A percentile compares a stretch with the other conserved stretches of the same genome.
These are phyloP conservation scores for Sistotremastrum suecicum DNA, from an alignment of 768 basidiomycete genomes.

Conservation along the genomic window DNA sequence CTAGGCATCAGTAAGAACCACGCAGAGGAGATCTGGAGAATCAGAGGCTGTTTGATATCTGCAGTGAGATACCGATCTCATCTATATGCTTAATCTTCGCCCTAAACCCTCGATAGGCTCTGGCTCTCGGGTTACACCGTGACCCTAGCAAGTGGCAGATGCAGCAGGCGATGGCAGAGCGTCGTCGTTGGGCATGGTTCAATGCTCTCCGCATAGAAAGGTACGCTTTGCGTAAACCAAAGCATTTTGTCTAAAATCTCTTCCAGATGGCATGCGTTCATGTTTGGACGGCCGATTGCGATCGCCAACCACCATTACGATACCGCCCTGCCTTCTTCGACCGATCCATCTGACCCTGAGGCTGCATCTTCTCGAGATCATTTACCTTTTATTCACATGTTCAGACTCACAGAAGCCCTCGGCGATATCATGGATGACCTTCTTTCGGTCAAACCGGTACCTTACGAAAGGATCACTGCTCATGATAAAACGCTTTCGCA, in stretches of 20 bases:
- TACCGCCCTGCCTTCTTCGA: slow-evolving; percentile 59
- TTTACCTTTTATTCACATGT: slow-evolving; percentile 61
- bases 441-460: slow-evolving; percentile 64
- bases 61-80: slow-evolving; percentile 41
- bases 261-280: slow-evolving; percentile 72
- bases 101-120: too few species aligned
- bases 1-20: slow-evolving; percentile 60
- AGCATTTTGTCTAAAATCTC: slow-evolving; percentile 3
- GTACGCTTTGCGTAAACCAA: slow-evolving; percentile 22
- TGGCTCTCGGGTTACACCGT: slow-evolving; percentile 47
- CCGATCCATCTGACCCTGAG: slow-evolving; percentile 48
- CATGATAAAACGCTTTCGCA: slow-evolving; percentile 58
- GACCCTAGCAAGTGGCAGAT: slow-evolving; percentile 74
- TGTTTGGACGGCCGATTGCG: slow-evolving; percentile 66
- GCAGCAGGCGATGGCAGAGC: slow-evolving; percentile 53
- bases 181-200: slow-evolving; percentile 86
- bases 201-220: slow-evolving; percentile 71
- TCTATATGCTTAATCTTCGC: too few species aligned
- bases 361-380: slow-evolving; percentile 39
- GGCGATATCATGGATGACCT: slow-evolving; percentile 82
- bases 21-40: slow-evolving; percentile 69
- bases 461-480: slow-evolving; percentile 57
- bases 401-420: slow-evolving; percentile 62
- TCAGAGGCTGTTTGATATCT: slow-evolving; percentile 60
- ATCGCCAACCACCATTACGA: slow-evolving; percentile 77